phyloP scores from a whole-genome alignment of 345 rosid species.

The Excoecaria agallocha region DNA sequence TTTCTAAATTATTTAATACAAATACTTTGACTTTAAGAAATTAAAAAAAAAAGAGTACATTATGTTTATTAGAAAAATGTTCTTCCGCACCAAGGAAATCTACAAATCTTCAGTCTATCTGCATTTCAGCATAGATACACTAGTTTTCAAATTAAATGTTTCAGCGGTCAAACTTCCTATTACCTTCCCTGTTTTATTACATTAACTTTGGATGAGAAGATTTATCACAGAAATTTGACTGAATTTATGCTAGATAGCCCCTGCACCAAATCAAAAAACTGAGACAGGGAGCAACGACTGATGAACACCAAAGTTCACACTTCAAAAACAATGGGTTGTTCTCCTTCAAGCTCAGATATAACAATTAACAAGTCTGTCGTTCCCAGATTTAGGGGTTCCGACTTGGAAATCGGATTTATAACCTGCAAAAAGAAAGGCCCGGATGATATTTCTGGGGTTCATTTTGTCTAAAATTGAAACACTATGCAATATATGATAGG shows the following conservation, averaged over 20 bases:
- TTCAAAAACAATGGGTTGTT: conserved; percentile 39
- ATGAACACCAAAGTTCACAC: not conserved
- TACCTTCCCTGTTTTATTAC: not conserved
- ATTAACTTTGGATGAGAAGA: not conserved
- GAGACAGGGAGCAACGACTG: conserved; percentile 1
- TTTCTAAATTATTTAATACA: too few relatives aligned
- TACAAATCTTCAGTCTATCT: not conserved
- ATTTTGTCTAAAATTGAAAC: not conserved
- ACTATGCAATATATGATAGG: not conserved
- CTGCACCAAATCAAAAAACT: not conserved
- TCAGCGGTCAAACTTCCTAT: not conserved
- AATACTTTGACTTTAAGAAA: too few relatives aligned
- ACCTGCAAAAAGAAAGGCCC: conserved; percentile 44
- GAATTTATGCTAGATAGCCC: not conserved
- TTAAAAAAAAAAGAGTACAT: too few relatives aligned
- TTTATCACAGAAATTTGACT: not conserved
- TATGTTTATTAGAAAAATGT: too few relatives aligned
- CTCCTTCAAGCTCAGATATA: conserved; percentile 92
- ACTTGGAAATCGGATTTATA: conserved; percentile 70
- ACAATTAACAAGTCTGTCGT: conserved; percentile 70
- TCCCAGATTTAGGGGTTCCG: conserved; percentile 53
- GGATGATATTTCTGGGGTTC: conserved; percentile 10
- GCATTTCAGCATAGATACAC: not conserved
- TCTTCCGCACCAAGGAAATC: not conserved
- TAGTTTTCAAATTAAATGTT: not conserved